Conservation (phyloP, 495 filamentous ascomycete species). For the Penicillium samsonianum region DNA sequence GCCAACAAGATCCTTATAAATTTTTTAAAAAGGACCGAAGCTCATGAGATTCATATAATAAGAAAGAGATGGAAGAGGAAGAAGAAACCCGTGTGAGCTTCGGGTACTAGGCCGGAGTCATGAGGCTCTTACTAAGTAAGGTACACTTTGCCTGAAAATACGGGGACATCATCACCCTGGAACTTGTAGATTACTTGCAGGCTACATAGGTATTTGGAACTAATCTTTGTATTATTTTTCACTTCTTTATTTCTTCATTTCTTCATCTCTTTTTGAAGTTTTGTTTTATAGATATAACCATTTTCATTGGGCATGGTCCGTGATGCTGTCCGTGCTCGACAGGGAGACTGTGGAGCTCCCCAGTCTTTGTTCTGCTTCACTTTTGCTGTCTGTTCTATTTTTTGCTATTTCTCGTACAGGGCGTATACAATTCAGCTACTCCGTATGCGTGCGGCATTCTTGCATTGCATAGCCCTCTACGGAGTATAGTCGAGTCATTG, state of each 20-base stretch:
- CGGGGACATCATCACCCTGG: not conserved
- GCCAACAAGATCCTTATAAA: not conserved
- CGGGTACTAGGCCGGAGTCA: not conserved
- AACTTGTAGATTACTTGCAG: not conserved
- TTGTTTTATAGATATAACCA: not conserved
- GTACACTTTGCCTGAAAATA: not conserved
- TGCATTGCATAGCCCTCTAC: not conserved
- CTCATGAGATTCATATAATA: not conserved
- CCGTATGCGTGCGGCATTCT: not conserved
- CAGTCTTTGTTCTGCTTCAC: not conserved
- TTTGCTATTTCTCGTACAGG: not conserved
- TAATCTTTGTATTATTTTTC: not conserved
- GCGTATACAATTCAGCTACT: too few species aligned
- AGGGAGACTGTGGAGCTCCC: slow-evolving; percentile 8
- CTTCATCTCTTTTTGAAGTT: not conserved
- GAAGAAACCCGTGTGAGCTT: not conserved
- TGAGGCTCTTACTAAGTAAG: slow-evolving; percentile 11
- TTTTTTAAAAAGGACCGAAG: not conserved
- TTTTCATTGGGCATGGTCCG: slow-evolving; percentile 28
- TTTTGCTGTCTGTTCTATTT: not conserved
- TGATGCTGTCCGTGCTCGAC: slow-evolving; percentile 34
- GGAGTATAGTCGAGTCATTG: not conserved
- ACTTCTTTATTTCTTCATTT: not conserved
- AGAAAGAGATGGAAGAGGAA: not conserved
- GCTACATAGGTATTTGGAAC: not conserved